A percentile compares a stretch with the other conserved stretches of the same genome.
phyloP scores from a whole-genome alignment of 129 eudicot species.

The Ambrosia artemisiifolia region DNA sequence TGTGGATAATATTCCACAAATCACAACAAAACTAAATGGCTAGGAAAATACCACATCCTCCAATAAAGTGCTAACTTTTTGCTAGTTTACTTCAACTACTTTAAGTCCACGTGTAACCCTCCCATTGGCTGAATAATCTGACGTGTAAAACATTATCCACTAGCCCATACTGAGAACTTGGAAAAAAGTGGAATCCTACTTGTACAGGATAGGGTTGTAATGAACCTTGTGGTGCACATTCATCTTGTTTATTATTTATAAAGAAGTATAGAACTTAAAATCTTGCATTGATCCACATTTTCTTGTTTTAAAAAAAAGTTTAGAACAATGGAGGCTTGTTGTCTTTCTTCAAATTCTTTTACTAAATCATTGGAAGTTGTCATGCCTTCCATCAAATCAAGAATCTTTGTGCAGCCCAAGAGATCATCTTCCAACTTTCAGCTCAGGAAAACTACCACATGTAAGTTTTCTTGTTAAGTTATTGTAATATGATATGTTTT shows the following conservation, averaged over 20 bases:
- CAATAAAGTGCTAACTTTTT: conserved; percentile 25
- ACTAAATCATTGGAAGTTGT: conserved; percentile 44
- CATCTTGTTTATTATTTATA: conserved; percentile 26
- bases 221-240: conserved; percentile 48
- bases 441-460: conserved; percentile 30
- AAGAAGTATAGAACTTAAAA: conserved; percentile 14
- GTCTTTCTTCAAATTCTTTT: conserved; percentile 56
- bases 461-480: conserved; percentile 34
- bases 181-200: conserved; percentile 28
- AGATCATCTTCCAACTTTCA: conserved; percentile 30
- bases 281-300: conserved; percentile 24
- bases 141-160: conserved; percentile 50
- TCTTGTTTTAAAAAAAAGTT: conserved; percentile 2
- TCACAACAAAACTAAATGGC: conserved; percentile 37
- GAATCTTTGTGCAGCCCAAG: conserved; percentile 36
- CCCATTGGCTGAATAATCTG: conserved; percentile 14
- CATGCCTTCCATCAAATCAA: conserved; percentile 41
- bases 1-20: conserved; percentile 27
- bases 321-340: conserved; percentile 63
- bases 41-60: conserved; percentile 44
- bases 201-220: conserved; percentile 28
- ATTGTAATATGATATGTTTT: not conserved
- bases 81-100: conserved; percentile 19
- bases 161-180: conserved; percentile 41
- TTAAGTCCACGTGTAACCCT: conserved; percentile 27